phyloP scores from a whole-genome alignment of 2,329 filamentous ascomycete genomes.

The Exophiala sp. region DNA sequence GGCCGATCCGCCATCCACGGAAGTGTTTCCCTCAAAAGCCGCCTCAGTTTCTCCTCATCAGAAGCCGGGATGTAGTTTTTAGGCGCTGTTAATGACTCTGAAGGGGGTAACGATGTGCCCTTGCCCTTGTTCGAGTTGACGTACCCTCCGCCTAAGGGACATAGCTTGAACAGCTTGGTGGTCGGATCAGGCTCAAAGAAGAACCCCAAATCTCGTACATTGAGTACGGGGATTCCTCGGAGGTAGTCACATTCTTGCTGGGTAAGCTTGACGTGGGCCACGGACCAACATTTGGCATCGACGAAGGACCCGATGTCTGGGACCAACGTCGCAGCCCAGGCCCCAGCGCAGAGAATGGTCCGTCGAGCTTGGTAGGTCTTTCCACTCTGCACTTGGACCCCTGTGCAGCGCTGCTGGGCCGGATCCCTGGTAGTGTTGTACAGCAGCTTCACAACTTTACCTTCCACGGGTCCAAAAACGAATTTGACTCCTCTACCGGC shows the following conservation, averaged over 20 bases:
- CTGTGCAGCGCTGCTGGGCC: constrained; percentile 35
- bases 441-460: constrained; percentile 38
- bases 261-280: constrained; percentile 58
- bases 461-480: constrained; percentile 40
- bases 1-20: constrained; percentile 54
- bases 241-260: constrained; percentile 53
- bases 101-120: constrained; percentile 44
- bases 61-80: constrained; percentile 50
- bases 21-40: constrained; percentile 51
- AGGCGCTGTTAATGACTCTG: constrained; percentile 30
- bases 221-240: constrained; percentile 58
- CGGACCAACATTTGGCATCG: constrained; percentile 56
- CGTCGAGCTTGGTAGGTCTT: constrained; percentile 28
- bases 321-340: constrained; percentile 46
- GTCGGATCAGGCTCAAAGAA: constrained; percentile 62
- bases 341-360: constrained; percentile 54
- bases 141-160: constrained; percentile 57
- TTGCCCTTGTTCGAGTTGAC: constrained; percentile 47
- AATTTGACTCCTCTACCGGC: constrained; percentile 47
- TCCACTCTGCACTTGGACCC: constrained; percentile 40
- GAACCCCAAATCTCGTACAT: constrained; percentile 61
- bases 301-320: constrained; percentile 51
- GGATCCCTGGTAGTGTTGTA: constrained; percentile 41
- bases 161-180: constrained; percentile 59
- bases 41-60: constrained; percentile 53